A percentile compares a stretch with the other conserved stretches of the same genome.
Evolutionary conservation across 257 asterid species (phyloP).

Genomic region (Solanum pennellii): DNA sequence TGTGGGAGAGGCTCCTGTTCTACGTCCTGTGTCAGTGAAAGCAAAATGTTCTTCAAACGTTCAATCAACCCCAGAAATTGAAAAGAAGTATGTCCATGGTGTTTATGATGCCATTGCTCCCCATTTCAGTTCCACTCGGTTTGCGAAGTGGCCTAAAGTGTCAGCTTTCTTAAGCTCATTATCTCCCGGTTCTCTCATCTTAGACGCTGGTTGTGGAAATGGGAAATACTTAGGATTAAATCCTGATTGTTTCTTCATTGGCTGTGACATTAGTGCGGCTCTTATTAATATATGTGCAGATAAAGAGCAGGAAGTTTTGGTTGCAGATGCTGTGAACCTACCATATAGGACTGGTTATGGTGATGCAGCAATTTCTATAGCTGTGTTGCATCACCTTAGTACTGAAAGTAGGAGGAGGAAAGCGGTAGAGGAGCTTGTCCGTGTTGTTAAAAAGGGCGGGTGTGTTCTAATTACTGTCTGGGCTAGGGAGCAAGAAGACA

Average conservation of each 20-base stretch:
- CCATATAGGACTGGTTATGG: conserved; percentile 78
- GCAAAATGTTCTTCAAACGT: conserved; percentile 29
- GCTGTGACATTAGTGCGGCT: conserved; percentile 82
- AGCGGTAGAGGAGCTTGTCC: conserved; percentile 82
- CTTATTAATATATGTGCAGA: conserved; percentile 69
- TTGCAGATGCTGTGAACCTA: conserved; percentile 91
- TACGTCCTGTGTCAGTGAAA: conserved; percentile 31
- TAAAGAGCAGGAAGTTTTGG: conserved; percentile 77
- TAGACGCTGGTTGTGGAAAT: conserved; percentile 96
- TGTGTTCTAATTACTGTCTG: conserved; percentile 86
- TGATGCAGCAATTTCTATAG: conserved; percentile 94
- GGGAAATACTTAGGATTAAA: conserved; percentile 88
- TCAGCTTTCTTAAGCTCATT: conserved; percentile 64
- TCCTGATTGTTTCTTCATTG: conserved; percentile 56
- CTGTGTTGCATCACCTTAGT: conserved; percentile 93
- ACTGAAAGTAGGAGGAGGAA: conserved; percentile 73
- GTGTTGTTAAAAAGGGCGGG: conserved; percentile 71
- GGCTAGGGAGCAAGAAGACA: conserved; percentile 95
- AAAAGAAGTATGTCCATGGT: conserved; percentile 83
- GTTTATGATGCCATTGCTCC: conserved; percentile 99
- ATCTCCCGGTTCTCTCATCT: conserved; percentile 61
- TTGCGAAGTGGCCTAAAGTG: conserved; percentile 98
- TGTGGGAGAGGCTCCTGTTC: conserved; percentile 23
- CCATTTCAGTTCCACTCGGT: conserved; percentile 95
- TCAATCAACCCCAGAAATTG: conserved; percentile 81